A percentile compares a stretch with the other conserved stretches of the same genome.
phyloP scores from a whole-genome alignment of 139 green algal species.

The Asterochloris sp. region DNA sequence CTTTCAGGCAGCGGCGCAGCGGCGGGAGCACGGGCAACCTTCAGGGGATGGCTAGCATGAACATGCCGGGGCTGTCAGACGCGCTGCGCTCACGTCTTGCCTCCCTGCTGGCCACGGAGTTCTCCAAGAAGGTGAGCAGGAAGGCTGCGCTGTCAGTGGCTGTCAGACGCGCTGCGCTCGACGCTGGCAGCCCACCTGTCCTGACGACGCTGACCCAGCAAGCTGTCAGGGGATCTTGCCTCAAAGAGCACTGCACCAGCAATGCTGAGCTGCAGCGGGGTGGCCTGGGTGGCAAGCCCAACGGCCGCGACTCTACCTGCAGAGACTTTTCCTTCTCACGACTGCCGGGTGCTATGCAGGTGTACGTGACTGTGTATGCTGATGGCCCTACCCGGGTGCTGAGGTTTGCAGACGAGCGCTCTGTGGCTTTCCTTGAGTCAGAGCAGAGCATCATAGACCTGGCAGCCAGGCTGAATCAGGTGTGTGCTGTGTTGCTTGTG shows the following conservation, averaged over 20 bases:
- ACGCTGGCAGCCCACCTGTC: neutral
- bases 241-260: neutral
- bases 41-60: neutral
- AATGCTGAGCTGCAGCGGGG: neutral
- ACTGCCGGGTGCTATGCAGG: slow-evolving; percentile 30
- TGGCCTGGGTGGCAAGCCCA: neutral
- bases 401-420: slow-evolving; percentile 70
- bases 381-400: slow-evolving; percentile 86
- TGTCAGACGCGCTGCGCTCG: neutral
- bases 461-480: slow-evolving; percentile 46
- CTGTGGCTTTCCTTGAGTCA: slow-evolving; percentile 39
- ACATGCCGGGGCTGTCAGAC: slow-evolving; percentile 28
- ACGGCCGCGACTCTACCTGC: neutral
- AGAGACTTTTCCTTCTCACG: neutral
- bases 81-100: slow-evolving; percentile 46
- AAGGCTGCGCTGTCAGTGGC: neutral
- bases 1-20: neutral
- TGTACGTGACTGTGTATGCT: slow-evolving; percentile 81
- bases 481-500: neutral
- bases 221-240: neutral
- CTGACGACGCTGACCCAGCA: neutral
- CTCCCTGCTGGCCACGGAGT: slow-evolving; percentile 46
- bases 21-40: neutral
- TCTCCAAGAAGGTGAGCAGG: slow-evolving; percentile 42
- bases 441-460: slow-evolving; percentile 60